phyloP scores from a whole-genome alignment of 352 stramenopile species.

The Phytopythium delawarense region DNA sequence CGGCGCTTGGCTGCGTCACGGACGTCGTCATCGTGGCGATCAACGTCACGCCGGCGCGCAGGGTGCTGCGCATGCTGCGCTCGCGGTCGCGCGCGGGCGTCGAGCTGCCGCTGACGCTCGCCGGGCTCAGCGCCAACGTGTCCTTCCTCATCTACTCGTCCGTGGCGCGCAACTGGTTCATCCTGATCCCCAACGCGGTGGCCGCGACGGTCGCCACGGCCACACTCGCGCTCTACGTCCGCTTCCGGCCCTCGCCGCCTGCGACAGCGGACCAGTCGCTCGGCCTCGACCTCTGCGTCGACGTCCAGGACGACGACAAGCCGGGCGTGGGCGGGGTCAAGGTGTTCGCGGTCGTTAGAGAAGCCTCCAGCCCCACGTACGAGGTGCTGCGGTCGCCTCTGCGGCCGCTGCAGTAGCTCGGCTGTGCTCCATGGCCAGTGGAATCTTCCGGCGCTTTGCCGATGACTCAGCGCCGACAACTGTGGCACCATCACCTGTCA shows the following conservation, averaged over 20 bases:
- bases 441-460: no score
- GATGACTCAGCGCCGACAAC: no score
- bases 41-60: constrained; percentile 39
- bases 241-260: constrained; percentile 24
- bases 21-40: constrained; percentile 37
- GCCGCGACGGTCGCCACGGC: neutral
- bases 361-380: neutral
- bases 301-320: neutral
- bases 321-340: neutral
- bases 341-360: neutral
- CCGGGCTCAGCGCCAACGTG: constrained; percentile 38
- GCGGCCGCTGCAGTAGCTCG: neutral
- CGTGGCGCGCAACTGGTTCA: constrained; percentile 29
- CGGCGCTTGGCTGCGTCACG: constrained; percentile 30
- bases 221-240: constrained; percentile 18
- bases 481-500: no score
- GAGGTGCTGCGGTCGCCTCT: neutral
- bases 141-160: constrained; percentile 43
- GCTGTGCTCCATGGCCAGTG: no score
- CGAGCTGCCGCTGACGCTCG: constrained; percentile 36
- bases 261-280: constrained; percentile 1
- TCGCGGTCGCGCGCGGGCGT: constrained; percentile 36
- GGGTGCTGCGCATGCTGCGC: constrained; percentile 29
- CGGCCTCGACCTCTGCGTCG: neutral
- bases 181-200: constrained; percentile 16